Conservation (phyloP, 345 rosid species). For the Melaleuca quinquenervia region DNA sequence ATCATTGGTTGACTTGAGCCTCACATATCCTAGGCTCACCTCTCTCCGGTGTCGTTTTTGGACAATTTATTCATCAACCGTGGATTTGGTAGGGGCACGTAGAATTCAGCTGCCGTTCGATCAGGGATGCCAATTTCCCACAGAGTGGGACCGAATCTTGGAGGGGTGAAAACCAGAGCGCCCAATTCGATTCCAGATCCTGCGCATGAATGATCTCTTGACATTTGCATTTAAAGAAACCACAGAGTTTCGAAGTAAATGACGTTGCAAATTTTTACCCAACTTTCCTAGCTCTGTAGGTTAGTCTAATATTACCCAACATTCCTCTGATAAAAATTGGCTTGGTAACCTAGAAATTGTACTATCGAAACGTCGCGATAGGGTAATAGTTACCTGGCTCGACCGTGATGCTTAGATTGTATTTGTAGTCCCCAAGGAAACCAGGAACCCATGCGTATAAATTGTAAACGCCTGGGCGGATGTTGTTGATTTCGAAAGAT, state of each 20-base stretch:
- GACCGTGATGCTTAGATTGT: conserved; percentile 1
- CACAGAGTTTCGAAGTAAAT: neutral
- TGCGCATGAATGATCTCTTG: neutral
- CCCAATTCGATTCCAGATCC: conserved; percentile 12
- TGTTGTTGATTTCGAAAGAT: conserved; percentile 14
- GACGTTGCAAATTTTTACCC: too few species aligned
- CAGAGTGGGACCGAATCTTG: conserved; percentile 29
- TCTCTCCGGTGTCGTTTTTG: neutral
- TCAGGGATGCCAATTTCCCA: conserved; percentile 43
- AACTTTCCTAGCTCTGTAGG: neutral
- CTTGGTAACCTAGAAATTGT: neutral
- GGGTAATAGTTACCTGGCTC: conserved; percentile 8
- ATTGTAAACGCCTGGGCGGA: conserved; percentile 16
- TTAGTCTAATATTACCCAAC: neutral
- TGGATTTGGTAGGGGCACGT: conserved; percentile 22
- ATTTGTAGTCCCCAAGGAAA: conserved; percentile 21
- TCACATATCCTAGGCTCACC: neutral
- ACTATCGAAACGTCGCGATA: neutral
- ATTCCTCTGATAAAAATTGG: neutral
- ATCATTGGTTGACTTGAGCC: neutral
- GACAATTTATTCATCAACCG: conserved; percentile 7
- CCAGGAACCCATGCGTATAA: conserved; percentile 33
- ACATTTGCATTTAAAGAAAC: neutral
- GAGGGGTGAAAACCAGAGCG: conserved; percentile 16
- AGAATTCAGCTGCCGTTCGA: conserved; percentile 24